Evolutionary conservation across 306 rosid species (phyloP).

Genomic region (Quercus aquifolioides): DNA sequence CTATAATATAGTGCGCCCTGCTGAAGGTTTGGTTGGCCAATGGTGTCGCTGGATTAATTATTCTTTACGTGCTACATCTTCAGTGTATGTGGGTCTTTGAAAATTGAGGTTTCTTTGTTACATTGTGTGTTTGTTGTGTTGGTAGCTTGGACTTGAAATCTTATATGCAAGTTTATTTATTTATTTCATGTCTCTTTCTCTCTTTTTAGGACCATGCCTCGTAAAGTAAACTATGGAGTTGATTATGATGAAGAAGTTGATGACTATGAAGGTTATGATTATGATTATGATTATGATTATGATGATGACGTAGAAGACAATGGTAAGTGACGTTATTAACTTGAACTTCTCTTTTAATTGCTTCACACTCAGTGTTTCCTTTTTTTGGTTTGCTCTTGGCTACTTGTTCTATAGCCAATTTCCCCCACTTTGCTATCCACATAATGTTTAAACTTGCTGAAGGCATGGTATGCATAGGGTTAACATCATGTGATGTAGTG

Average conservation of each 20-base stretch:
- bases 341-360: not conserved
- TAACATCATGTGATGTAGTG: too few species aligned
- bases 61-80: not conserved
- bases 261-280: conserved; percentile 36
- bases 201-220: conserved; percentile 65
- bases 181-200: not conserved
- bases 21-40: not conserved
- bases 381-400: not conserved
- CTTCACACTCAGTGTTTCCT: not conserved
- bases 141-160: not conserved
- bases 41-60: conserved; percentile 8
- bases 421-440: too few species aligned
- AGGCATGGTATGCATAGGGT: too few species aligned
- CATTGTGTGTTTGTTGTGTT: not conserved
- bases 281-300: conserved; percentile 11
- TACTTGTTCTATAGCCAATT: not conserved
- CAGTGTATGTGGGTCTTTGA: conserved; percentile 13
- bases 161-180: conserved; percentile 3
- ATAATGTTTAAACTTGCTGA: not conserved
- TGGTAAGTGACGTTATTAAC: conserved; percentile 39
- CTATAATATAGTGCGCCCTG: conserved; percentile 1
- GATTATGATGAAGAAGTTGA: conserved; percentile 59
- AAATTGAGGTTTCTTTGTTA: not conserved
- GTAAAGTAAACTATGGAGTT: conserved; percentile 56
- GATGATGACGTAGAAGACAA: conserved; percentile 41